phyloP scores from a whole-genome alignment of 1,139 yeast genomes.

The Candida glucosophila region DNA sequence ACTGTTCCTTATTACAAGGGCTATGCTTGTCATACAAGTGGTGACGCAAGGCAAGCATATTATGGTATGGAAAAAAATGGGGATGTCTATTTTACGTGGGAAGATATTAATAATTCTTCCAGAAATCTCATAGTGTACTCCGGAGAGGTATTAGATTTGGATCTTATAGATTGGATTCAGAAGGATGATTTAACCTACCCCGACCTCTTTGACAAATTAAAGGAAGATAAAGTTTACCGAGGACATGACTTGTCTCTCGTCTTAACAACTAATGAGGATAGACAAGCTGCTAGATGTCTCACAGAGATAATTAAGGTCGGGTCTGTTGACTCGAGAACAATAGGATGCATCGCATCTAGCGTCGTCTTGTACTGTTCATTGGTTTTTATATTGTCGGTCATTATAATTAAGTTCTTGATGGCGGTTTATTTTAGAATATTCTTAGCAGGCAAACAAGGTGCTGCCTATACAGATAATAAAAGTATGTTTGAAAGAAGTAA shows the following conservation, averaged over 20 bases:
- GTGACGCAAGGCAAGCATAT: constrained; percentile 57
- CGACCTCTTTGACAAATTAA: constrained; percentile 52
- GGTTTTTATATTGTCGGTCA: constrained; percentile 76
- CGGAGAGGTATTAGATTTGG: constrained; percentile 80
- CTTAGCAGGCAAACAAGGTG: constrained; percentile 74
- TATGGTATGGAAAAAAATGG: constrained; percentile 57
- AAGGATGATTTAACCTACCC: constrained; percentile 68
- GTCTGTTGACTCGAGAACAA: constrained; percentile 75
- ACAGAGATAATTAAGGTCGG: constrained; percentile 89
- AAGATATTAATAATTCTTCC: constrained; percentile 60
- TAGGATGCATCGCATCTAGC: constrained; percentile 92
- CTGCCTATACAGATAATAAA: constrained; percentile 45
- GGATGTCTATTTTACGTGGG: constrained; percentile 87
- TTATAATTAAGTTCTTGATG: constrained; percentile 63
- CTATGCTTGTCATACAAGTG: constrained; percentile 85
- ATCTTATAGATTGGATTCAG: constrained; percentile 66
- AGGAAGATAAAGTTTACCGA: constrained; percentile 42
- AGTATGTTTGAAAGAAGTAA: constrained; percentile 40
- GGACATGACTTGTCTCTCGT: constrained; percentile 82
- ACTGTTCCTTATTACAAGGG: constrained; percentile 62
- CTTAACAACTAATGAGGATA: constrained; percentile 59
- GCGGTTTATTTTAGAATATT: constrained; percentile 90
- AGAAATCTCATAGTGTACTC: constrained; percentile 80
- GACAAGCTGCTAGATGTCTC: constrained; percentile 71
- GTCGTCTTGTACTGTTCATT: constrained; percentile 75